Percentiles rank a stretch among this genome's conserved stretches.
Evolutionary conservation across 768 basidiomycete species (phyloP).

Genomic region (Boletus vermiculosoides): DNA sequence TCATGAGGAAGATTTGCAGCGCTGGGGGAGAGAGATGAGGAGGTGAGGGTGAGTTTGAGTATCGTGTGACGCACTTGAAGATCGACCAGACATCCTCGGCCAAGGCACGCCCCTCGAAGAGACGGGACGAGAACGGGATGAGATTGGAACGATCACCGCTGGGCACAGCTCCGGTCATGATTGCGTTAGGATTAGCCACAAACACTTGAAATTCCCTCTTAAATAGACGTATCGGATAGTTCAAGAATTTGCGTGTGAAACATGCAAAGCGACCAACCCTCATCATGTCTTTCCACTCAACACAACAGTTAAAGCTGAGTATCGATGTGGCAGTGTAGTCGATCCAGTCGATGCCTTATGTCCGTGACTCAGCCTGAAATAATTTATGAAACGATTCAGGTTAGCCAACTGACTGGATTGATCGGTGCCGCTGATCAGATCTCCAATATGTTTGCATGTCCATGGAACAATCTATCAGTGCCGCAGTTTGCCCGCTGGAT

Average conservation of each 20-base stretch:
- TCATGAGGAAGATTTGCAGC: conserved; percentile 85
- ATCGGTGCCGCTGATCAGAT: background rate
- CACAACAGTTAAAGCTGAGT: background rate
- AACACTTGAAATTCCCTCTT: background rate
- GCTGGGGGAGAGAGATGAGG: conserved; percentile 40
- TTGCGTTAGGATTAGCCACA: background rate
- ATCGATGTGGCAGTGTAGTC: background rate
- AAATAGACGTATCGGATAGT: background rate
- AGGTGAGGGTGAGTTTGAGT: conserved; percentile 1
- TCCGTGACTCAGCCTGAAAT: too few relatives aligned
- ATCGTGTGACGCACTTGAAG: conserved; percentile 57
- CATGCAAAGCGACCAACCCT: background rate
- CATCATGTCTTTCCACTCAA: background rate
- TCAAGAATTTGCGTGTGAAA: background rate
- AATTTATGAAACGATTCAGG: too few relatives aligned
- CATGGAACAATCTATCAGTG: background rate
- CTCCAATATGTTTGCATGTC: too few relatives aligned
- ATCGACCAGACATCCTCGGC: conserved; percentile 90
- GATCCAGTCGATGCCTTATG: too few relatives aligned
- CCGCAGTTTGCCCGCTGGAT: too few relatives aligned
- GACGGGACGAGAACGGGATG: conserved; percentile 68
- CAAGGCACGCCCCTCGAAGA: conserved; percentile 73
- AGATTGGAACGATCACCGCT: conserved; percentile 45
- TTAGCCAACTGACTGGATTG: background rate
- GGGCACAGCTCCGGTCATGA: background rate